A percentile compares a stretch with the other conserved stretches of the same genome.
phyloP scores from a whole-genome alignment of 1,284 basidiomycete species.

The Ganoderma resinaceum region DNA sequence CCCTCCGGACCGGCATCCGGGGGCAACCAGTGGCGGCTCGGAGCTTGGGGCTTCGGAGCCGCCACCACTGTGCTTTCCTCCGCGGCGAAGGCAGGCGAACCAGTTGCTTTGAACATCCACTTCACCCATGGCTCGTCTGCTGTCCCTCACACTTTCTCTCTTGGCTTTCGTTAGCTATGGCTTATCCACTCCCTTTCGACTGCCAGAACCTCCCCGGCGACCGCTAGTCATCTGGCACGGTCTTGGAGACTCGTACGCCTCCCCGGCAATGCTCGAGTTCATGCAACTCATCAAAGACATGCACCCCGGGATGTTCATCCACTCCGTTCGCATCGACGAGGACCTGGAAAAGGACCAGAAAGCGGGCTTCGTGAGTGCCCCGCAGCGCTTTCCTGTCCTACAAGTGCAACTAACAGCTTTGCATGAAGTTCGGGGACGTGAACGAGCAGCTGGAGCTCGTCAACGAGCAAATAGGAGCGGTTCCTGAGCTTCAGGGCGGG shows the following conservation, averaged over 20 bases:
- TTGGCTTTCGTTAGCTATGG: constrained; percentile 11
- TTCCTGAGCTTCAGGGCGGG: constrained; percentile 76
- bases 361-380: constrained; percentile 77
- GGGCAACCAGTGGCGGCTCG: neutral
- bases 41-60: neutral
- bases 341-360: constrained; percentile 75
- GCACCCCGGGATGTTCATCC: constrained; percentile 87
- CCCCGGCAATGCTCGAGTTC: constrained; percentile 75
- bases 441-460: constrained; percentile 75
- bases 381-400: neutral
- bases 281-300: constrained; percentile 69
- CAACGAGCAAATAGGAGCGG: constrained; percentile 68
- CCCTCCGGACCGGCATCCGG: neutral
- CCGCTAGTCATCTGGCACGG: constrained; percentile 97
- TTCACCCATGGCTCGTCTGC: constrained; percentile 4
- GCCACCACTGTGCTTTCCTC: too few species aligned
- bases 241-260: constrained; percentile 75
- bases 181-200: constrained; percentile 7
- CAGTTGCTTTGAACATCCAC: neutral
- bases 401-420: neutral
- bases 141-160: neutral
- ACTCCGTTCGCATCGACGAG: constrained; percentile 79
- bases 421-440: constrained; percentile 78
- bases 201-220: constrained; percentile 40
- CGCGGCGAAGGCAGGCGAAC: neutral